Base-by-base conservation (phyloP, 176 grass and related monocot species). In the Puya raimondii region DNA sequence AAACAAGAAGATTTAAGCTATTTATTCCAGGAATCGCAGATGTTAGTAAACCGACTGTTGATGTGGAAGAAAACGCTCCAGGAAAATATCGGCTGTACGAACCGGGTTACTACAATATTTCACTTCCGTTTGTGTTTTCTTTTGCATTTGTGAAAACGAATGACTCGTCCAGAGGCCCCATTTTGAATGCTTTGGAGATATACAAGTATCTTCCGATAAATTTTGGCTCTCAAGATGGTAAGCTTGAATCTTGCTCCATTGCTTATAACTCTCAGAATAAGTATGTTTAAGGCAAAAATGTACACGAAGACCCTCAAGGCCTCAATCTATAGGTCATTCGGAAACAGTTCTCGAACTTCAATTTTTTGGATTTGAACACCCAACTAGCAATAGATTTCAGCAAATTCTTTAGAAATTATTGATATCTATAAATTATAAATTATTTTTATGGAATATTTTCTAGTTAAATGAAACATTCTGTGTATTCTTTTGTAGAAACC, bases 111-210 rank as follows among this genome's bases (percentile, higher is more conserved):
- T 74, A 75, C 48, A 90, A 97, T 74, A 74, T 87, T 10, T 79
- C 93, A 6, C 84, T 92, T 3, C 89, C 93, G 0, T 97, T 97
- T 17, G 77, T 91, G 9, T 67, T 97, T 7, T 82, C 88, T 0
- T 97, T 97, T 20, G 76, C 73, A 0, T 92, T 96, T 66, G n/a
- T 65, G 1, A 82, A 87, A 68, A 96, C 93, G 1, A 92, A 96
- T 20, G 89, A 96, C 72, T 96, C 93, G 0, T 73, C 79, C 58
- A 81, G 68, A 65, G 93, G 93, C 0, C 93, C 93, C 0, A 96
- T 96, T 48, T 85, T 96, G 16, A 96, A 90, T 54, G 89, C 93
- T 2, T 72, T 92, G 0, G 93, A 96, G 81, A 92, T 96, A 23
- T 96, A 92, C 80, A 90, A 79, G 47, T 92, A 96, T 51, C 64